phyloP scores from a whole-genome alignment of 495 filamentous ascomycete genomes.

The Aspergillus avenaceus region DNA sequence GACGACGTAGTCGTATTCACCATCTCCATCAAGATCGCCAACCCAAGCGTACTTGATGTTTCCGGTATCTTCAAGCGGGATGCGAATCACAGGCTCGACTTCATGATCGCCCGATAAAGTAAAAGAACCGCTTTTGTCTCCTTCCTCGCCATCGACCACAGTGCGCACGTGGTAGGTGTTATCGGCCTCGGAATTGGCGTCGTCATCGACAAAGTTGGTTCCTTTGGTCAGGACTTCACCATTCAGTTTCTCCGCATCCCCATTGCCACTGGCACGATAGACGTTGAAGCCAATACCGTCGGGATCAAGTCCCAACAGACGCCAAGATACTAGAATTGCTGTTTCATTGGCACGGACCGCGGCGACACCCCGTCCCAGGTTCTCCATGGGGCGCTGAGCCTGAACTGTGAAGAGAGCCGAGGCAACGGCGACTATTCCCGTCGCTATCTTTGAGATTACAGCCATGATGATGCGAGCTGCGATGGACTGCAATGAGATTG shows the following conservation, averaged over 20 bases:
- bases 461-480: too few relatives aligned
- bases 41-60: conserved; percentile 3
- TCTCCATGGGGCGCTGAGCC: conserved; percentile 7
- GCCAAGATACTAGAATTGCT: neutral
- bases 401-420: too few relatives aligned
- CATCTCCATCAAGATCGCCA: conserved; percentile 6
- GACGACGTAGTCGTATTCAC: conserved; percentile 8
- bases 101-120: neutral
- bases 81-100: neutral
- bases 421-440: too few relatives aligned
- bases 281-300: conserved; percentile 6
- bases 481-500: too few relatives aligned
- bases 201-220: conserved; percentile 4
- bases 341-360: neutral
- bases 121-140: neutral
- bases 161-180: conserved; percentile 2
- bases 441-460: too few relatives aligned
- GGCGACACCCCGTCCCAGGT: conserved; percentile 8
- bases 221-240: neutral
- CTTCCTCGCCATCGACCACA: neutral
- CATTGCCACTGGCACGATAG: conserved; percentile 1
- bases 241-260: neutral
- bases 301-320: conserved; percentile 1
- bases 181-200: neutral
- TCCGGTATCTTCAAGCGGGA: neutral